Evolutionary conservation across 495 filamentous ascomycete species (phyloP), one percentile per base, ranked within the genome.

Genomic region (Jackrogersella multiformis): DNA sequence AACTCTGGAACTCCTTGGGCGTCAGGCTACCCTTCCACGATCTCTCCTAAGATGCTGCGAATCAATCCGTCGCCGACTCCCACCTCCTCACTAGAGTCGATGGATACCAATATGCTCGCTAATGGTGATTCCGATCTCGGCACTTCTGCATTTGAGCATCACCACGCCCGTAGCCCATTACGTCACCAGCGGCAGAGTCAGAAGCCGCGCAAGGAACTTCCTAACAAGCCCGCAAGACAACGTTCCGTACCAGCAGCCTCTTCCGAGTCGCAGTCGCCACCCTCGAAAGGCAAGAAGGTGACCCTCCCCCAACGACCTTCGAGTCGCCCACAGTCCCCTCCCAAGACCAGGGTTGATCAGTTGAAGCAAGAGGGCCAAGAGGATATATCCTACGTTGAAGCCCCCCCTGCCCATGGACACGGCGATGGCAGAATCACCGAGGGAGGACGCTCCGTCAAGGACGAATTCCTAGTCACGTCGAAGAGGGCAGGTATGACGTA

Each of bases 401-500:
- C 42, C 5, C 28, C 41, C 0, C 16, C 38, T 5, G 18, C 16
- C 30, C 55, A 42, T 7, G 52, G 28, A 5, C 49, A 46, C 3
- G 6, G 9, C 10, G 13, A 13, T 13, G 9, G 5, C 4, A 12
- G 28, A 10, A 0, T 23, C n/a, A 20, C 2, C 16, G 62, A 66
- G 5, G 45, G 46, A 9, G 59, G 54, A 16, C 68, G 56, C 21
- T 67, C 81, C 9, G 60, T 69, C 5, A 85, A 86, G 56, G 88
- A 96, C 71, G 74, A 80, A 0, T 87, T 90, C 56, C 79, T 97
- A 0, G 78, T 96, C 13, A 69, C 82, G 12, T 84, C 78, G 48
- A 92, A 90, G 74, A 69, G 77, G 7, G 77, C 77, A n/a, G 91
- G 91, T 0, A 78, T 90, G 69, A 88, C 91, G 4, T 97, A 97